A percentile compares a stretch with the other conserved stretches of the same genome.
Evolutionary conservation across 768 basidiomycete species (phyloP).

Genomic region (Leucosporidium creatinivorum): DNA sequence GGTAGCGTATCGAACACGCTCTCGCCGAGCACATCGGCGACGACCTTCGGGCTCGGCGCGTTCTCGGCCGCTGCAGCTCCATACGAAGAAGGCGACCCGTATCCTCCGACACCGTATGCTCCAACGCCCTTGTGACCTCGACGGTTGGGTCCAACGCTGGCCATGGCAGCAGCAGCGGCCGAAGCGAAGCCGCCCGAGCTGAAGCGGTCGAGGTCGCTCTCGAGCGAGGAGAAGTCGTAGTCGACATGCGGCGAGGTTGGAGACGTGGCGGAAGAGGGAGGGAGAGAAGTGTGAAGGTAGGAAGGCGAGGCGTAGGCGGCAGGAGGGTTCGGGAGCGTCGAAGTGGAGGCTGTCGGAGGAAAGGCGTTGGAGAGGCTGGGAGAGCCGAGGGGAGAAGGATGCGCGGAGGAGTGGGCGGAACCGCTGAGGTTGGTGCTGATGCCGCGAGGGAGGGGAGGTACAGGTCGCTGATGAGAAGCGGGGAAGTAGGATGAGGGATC

Average conservation of each 20-base stretch:
- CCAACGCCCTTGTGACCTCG: slow-evolving; percentile 9
- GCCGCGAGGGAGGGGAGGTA: slow-evolving; percentile 7
- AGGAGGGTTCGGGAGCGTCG: neutral
- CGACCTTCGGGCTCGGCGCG: slow-evolving; percentile 14
- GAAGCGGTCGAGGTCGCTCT: slow-evolving; percentile 31
- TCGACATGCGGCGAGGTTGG: slow-evolving; percentile 3
- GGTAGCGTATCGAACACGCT: slow-evolving; percentile 1
- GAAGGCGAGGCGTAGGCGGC: neutral
- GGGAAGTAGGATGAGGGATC: neutral
- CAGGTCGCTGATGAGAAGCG: slow-evolving; percentile 13
- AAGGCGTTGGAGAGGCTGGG: neutral
- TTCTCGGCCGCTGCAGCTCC: neutral
- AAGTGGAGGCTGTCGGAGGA: neutral
- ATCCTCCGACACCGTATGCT: slow-evolving; percentile 18
- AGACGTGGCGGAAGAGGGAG: neutral
- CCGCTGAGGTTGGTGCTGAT: neutral
- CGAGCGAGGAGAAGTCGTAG: slow-evolving; percentile 32
- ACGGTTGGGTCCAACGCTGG: slow-evolving; percentile 15
- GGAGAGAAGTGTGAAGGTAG: neutral
- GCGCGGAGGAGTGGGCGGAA: neutral
- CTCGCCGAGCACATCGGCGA: slow-evolving; percentile 24
- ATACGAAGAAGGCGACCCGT: neutral
- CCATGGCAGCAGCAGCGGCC: slow-evolving; percentile 30
- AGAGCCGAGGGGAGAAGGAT: neutral
- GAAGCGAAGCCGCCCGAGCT: slow-evolving; percentile 29